Base-by-base conservation (phyloP, 2,329 filamentous ascomycete genomes). In the Spiromastix sp. region DNA sequence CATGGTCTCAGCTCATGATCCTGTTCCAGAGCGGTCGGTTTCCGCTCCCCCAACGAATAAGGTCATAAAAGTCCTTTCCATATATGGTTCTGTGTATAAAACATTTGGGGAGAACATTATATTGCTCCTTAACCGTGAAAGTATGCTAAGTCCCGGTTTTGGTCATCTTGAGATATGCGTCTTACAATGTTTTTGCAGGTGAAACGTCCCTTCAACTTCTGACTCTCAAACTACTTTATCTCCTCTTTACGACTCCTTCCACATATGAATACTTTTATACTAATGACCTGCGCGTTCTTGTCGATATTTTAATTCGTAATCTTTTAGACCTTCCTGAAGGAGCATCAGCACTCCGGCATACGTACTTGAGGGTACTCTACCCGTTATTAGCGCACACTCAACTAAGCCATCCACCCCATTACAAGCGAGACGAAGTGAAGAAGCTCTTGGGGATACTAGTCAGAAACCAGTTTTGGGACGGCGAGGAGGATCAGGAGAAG, bases 241-340 rank as follows among this genome's bases (percentile, higher is more conserved):
- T 98, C 22, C 72, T 98, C 7, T 98, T 98, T 61, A 94, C 87
- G 4, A 96, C 85, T 7, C 77, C 77, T 38, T 75, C 81, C 11
- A 98, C 91, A 0, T 85, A 91, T 57, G 91, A 98, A 61, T 98
- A 96, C 60, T 98, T 98, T 55, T 98, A 96, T 60, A 95, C 86
- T 18, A 98, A 98, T 55, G 91, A 98, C 52, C 70, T 98, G 19
- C 83, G 85, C 39, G 91, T 98, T 4, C 73, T 98, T 11, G 71
- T 96, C 30, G 91, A 98, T 53, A 91, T 98, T 44, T 86, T 98
- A 39, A 85, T 98, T 41, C 83, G 91, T 28, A 98, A 98, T 51
- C 69, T 98, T n/a, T 77, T 96, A 50, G 91, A 98, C 55, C 69
- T 98, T 6, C 91, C 93, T 0, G 81, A 89, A 50, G 89, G 94